Base-by-base conservation (phyloP, 2,329 filamentous ascomycete species). In the Stenocarpella maydis region DNA sequence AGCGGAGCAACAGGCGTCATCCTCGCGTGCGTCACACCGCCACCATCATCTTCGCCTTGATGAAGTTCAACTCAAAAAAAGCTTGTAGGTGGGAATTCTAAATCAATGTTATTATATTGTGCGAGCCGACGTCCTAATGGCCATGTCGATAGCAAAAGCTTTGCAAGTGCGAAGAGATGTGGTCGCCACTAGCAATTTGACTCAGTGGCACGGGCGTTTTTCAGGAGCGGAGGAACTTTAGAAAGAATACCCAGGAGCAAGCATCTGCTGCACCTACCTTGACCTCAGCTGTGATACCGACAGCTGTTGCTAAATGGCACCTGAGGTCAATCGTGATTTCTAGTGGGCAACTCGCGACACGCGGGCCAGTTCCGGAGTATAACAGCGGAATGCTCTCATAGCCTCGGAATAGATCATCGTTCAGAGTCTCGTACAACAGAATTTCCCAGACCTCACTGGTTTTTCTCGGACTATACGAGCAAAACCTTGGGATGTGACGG, bases 241-340 rank as follows among this genome's bases (percentile, higher is more conserved):
- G 26, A 37, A 15, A 26, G 58, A 37, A 63, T 63, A 63, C 58
- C 58, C 58, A n/a, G 58, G 58, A 41, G 31, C n/a, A n/a, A n/a
- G 26, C 43, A 61, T 17, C n/a, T 34, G 9, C 9, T 37, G 43
- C 43, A 43, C 28, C 28, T 19, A 49, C 15, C 24, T 49, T 17
- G 19, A 47, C 14, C 37, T 37, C 26, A 37, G 43, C 26, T n/a
- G 12, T 14, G 24, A 28, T 1, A 37, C 28, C 24, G 43, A 63
- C n/a, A 24, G 28, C 7, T 26, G 26, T 19, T 37, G 14, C n/a
- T 24, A 7, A 49, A 2, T 15, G 8, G n/a, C n/a, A n/a, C n/a
- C n/a, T n/a, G n/a, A n/a, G 47, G n/a, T 14, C 19, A 14, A 63
- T 14, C n/a, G 4, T 31, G 24, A 24, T 14, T 19, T 45, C 39